These are phyloP conservation scores for Phoenix dactylifera DNA, from an alignment of 176 grass and related monocot species.

Conservation along the genomic window DNA sequence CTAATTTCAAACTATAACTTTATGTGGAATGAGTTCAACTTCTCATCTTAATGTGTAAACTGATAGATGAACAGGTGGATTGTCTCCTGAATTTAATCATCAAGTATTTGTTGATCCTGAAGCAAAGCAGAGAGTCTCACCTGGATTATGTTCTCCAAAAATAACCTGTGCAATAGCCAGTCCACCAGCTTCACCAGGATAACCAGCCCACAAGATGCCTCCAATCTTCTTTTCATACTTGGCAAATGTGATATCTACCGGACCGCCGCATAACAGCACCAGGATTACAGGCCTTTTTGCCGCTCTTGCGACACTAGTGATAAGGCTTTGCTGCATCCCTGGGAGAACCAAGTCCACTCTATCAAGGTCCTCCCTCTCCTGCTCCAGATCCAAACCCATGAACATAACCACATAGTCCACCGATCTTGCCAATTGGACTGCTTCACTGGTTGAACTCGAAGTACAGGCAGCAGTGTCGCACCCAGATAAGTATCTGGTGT, in stretches of 20 bases:
- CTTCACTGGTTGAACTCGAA: slow-evolving; percentile 32
- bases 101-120: too few species aligned
- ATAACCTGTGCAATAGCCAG: slow-evolving; percentile 67
- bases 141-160: slow-evolving; percentile 97
- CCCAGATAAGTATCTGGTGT: slow-evolving; percentile 41
- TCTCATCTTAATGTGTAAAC: too few species aligned
- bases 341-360: slow-evolving; percentile 64
- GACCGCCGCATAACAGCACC: slow-evolving; percentile 79
- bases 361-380: slow-evolving; percentile 79
- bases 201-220: slow-evolving; percentile 81
- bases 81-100: too few species aligned
- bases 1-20: too few species aligned
- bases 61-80: too few species aligned
- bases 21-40: too few species aligned
- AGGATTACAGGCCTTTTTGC: slow-evolving; percentile 76
- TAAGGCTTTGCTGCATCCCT: slow-evolving; percentile 66
- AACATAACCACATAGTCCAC: slow-evolving; percentile 61
- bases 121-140: slow-evolving; percentile 18
- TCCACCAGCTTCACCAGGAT: slow-evolving; percentile 81
- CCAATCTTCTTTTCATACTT: slow-evolving; percentile 64
- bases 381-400: slow-evolving; percentile 78
- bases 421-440: slow-evolving; percentile 37
- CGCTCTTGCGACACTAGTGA: slow-evolving; percentile 52
- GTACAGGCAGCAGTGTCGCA: slow-evolving; percentile 56
- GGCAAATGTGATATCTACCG: slow-evolving; percentile 72